Evolutionary conservation across 2,329 filamentous ascomycete species (phyloP).

Genomic region (Aureobasidium sp.): DNA sequence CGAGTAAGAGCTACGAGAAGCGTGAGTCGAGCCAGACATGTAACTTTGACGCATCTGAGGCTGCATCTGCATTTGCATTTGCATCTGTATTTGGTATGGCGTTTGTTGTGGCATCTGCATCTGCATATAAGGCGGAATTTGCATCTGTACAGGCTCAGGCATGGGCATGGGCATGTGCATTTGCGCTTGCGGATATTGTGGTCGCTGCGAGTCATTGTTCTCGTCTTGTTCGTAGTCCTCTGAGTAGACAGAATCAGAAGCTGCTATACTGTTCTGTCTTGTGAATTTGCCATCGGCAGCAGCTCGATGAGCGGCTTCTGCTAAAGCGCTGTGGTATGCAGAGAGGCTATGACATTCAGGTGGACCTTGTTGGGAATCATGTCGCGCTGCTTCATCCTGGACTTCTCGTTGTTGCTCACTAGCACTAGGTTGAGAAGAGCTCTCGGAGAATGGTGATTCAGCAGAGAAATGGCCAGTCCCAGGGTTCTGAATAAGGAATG

Average conservation of each 20-base stretch:
- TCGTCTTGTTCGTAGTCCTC: constrained; percentile 23
- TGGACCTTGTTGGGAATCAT: constrained; percentile 30
- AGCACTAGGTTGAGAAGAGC: constrained; percentile 1
- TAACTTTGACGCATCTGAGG: constrained; percentile 3
- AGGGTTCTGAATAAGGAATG: constrained; percentile 10
- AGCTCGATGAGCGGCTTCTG: constrained; percentile 71
- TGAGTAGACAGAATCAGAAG: constrained; percentile 23
- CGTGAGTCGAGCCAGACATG: constrained; percentile 4
- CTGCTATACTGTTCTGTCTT: constrained; percentile 45
- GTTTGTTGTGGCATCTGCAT: not conserved
- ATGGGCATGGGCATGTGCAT: not conserved
- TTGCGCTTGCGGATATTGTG: not conserved
- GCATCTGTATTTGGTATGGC: not conserved
- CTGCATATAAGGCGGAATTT: not conserved
- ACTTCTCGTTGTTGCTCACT: not conserved
- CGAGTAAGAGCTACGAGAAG: constrained; percentile 19
- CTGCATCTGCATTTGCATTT: constrained; percentile 4
- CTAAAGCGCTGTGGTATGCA: constrained; percentile 77
- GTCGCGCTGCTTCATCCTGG: not conserved
- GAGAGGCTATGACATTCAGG: constrained; percentile 47
- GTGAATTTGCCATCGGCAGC: constrained; percentile 69
- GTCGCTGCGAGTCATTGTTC: not conserved
- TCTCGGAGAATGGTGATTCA: constrained; percentile 10
- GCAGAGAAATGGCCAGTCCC: constrained; percentile 1
- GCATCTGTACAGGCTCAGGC: not conserved